Evolutionary conservation across 2,329 filamentous ascomycete genomes (phyloP).

Genomic region (Hymenoscyphus occultus): DNA sequence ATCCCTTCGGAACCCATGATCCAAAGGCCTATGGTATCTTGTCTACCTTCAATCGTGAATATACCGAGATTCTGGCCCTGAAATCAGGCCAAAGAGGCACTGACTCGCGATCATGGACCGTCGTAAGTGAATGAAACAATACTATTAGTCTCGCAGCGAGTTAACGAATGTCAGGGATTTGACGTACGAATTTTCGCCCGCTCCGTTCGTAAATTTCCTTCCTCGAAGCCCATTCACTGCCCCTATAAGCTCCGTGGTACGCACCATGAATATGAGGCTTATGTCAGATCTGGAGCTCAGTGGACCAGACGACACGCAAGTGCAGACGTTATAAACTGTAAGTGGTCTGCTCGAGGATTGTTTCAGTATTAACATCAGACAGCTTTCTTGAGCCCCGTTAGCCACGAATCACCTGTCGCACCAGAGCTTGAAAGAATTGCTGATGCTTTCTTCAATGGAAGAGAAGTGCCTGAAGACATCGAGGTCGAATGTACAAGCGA

Average conservation of each 20-base stretch:
- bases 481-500: background rate
- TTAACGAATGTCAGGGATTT: slow-evolving; percentile 17
- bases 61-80: background rate
- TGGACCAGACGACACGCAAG: slow-evolving; percentile 8
- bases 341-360: background rate
- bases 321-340: slow-evolving; percentile 3
- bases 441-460: slow-evolving; percentile 15
- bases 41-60: background rate
- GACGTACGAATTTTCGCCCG: slow-evolving; percentile 16
- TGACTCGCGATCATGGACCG: slow-evolving; percentile 5
- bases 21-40: background rate
- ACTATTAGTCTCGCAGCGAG: background rate
- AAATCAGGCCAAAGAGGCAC: slow-evolving; percentile 6
- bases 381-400: slow-evolving; percentile 5
- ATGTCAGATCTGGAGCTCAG: background rate
- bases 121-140: slow-evolving; percentile 2
- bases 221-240: background rate
- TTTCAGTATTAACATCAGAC: slow-evolving; percentile 1
- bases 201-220: slow-evolving; percentile 12
- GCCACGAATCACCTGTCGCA: background rate
- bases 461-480: slow-evolving; percentile 13
- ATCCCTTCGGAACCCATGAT: background rate
- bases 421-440: slow-evolving; percentile 15
- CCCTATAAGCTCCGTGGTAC: slow-evolving; percentile 16
- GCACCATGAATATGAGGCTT: slow-evolving; percentile 2